Base-by-base conservation (phyloP, 306 rosid genomes). In the Rosa lucieae region DNA sequence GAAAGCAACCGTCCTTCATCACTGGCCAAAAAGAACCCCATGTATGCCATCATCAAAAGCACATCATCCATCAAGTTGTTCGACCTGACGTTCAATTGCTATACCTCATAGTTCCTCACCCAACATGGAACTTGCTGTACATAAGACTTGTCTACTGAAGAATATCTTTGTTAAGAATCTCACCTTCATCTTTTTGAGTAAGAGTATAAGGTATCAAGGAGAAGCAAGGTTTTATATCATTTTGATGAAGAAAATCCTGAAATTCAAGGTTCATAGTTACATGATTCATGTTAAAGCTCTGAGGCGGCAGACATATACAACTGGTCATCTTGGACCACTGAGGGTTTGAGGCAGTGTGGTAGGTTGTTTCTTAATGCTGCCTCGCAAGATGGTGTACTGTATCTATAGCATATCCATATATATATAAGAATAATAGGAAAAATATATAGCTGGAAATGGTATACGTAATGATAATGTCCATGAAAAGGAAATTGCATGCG, bases 401-500 rank as follows among this genome's bases (percentile, higher is more conserved):
- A 11, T 61, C 8, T 61, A 11, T 5, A 26, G 14, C 39, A 8
- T 23, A 21, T 7, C 29, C 11, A 55, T 18, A 6, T 61, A 61
- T 61, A 23, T 26, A 17, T 9, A 56, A 8, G 29, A 56, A 21
- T 10, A 58, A 21, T 11, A 59, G 5, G 37, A n/a, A n/a, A 61
- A 32, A 65, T 35, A 14, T n/a, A 14, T 5, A 5, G n/a, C 35
- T 35, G 70, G 70, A 65, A n/a, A 13, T 32, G 70, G 70, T 14
- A n/a, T 5, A 35, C 44, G 43, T 65, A 65, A 65, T 65, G 69
- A 65, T 65, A 65, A 2, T 65, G 69, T 65, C n/a, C 43, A 32
- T 35, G 69, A 65, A 65, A 65, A 65, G 44, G 44, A 63, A 63
- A 12, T 23, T 29, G 67, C 67, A 65, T 35, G 70, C 70, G 70